phyloP scores from a whole-genome alignment of 1,139 yeast species.

The Candida pseudoviswanathii region DNA sequence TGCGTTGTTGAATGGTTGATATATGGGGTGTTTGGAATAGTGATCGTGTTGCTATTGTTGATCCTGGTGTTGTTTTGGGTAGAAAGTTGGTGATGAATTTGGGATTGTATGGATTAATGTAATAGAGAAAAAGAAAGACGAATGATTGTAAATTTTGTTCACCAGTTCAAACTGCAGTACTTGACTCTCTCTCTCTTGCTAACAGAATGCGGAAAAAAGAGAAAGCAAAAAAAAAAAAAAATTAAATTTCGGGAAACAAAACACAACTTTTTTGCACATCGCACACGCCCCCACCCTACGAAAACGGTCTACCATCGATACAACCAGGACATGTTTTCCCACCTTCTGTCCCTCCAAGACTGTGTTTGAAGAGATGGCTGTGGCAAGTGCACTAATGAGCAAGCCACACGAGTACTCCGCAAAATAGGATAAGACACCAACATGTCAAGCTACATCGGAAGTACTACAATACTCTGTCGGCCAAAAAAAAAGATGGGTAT shows the following conservation, averaged over 20 bases:
- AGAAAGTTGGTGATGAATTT: background rate
- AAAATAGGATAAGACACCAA: no score
- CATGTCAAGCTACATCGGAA: no score
- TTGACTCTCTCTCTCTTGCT: background rate
- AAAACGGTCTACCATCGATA: background rate
- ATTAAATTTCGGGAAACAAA: constrained; percentile 63
- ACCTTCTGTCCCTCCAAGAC: no score
- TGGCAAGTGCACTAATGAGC: no score
- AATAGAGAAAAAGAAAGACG: background rate
- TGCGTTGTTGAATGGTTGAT: background rate
- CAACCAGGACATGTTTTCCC: no score
- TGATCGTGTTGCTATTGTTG: background rate
- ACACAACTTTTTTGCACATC: background rate
- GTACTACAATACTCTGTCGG: background rate
- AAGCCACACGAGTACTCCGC: no score
- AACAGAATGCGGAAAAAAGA: constrained; percentile 1
- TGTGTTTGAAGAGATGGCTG: no score
- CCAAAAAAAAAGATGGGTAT: no score
- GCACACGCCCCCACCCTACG: background rate
- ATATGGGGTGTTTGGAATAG: no score
- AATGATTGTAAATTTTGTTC: constrained; percentile 3
- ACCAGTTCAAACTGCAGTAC: background rate
- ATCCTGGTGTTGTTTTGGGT: background rate
- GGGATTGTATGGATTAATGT: background rate
- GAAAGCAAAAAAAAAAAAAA: constrained; percentile 21